Percentiles rank a stretch among this genome's conserved stretches.
Conservation (phyloP, 345 rosid genomes). For the Rhodomyrtus tomentosa region DNA sequence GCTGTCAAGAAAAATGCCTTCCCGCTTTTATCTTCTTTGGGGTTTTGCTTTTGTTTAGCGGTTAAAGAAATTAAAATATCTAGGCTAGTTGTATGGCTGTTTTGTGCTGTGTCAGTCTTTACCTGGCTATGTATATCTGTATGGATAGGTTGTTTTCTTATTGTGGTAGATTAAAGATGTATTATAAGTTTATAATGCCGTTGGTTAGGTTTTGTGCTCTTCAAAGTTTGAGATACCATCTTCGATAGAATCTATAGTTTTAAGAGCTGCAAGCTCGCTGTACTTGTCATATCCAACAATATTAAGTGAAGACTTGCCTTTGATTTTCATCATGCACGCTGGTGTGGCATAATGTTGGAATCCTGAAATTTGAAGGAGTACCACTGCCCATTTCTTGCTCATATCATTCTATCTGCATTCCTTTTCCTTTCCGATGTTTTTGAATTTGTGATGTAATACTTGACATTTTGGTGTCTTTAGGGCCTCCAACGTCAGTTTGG, state of each 20-base stretch:
- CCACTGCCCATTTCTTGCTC: not conserved
- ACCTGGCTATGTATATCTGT: not conserved
- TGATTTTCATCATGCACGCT: not conserved
- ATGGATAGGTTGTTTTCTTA: not conserved
- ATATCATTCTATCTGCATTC: not conserved
- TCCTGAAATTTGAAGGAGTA: not conserved
- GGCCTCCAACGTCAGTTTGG: constrained; percentile 60
- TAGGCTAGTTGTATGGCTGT: not conserved
- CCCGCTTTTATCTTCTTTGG: not conserved
- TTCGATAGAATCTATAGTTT: not conserved
- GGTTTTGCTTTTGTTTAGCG: not conserved
- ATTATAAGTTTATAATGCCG: not conserved
- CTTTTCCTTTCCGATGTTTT: not conserved
- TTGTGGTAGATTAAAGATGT: not conserved
- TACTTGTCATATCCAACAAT: not conserved
- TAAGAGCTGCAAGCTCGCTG: not conserved
- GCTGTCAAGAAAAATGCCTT: not conserved
- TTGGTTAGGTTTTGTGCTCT: not conserved
- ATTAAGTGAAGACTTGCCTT: not conserved
- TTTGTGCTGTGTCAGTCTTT: not conserved
- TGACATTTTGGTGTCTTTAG: constrained; percentile 10
- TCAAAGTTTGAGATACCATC: not conserved
- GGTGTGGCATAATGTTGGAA: not conserved
- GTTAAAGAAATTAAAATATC: not conserved
- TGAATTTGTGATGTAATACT: not conserved